These are phyloP conservation scores for Aspergillus ibericus DNA, from an alignment of 2,329 filamentous ascomycete genomes.

Conservation along the genomic window DNA sequence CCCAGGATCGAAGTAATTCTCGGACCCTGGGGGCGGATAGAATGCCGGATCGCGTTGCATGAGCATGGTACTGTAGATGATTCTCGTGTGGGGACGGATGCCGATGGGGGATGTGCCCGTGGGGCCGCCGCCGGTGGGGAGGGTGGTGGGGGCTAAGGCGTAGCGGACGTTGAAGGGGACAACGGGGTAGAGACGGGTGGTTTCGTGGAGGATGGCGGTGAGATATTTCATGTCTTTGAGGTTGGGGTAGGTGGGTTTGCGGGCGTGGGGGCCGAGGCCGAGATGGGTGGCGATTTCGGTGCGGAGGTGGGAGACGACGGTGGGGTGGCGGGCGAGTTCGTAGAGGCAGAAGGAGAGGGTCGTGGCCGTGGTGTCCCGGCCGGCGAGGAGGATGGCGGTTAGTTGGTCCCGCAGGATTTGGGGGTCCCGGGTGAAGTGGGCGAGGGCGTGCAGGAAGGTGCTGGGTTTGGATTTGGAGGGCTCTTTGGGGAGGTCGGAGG, in stretches of 20 bases:
- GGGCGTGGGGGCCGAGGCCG: constrained; percentile 57
- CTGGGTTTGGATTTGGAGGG: constrained; percentile 69
- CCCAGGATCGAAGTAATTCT: constrained; percentile 35
- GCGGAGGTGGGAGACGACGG: constrained; percentile 67
- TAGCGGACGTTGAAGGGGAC: constrained; percentile 49
- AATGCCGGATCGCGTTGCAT: constrained; percentile 68
- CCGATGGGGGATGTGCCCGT: constrained; percentile 61
- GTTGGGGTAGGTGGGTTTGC: constrained; percentile 66
- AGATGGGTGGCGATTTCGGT: constrained; percentile 69
- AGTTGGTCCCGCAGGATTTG: constrained; percentile 78
- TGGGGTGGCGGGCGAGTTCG: constrained; percentile 72
- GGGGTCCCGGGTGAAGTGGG: constrained; percentile 68
- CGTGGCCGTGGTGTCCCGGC: constrained; percentile 77
- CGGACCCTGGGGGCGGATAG: constrained; percentile 33
- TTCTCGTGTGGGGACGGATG: constrained; percentile 62
- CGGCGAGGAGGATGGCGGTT: constrained; percentile 77
- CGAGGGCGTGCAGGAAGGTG: constrained; percentile 84
- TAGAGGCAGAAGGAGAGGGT: constrained; percentile 81
- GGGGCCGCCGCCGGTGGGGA: constrained; percentile 60
- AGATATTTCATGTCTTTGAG: constrained; percentile 88
- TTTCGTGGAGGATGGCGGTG: constrained; percentile 69
- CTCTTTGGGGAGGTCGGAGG: constrained; percentile 71
- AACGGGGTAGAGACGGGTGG: constrained; percentile 48
- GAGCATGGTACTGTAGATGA: constrained; percentile 67
- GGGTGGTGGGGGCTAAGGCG: constrained; percentile 42